Conservation (phyloP, 2,329 filamentous ascomycete species). For the Dothistroma pini region DNA sequence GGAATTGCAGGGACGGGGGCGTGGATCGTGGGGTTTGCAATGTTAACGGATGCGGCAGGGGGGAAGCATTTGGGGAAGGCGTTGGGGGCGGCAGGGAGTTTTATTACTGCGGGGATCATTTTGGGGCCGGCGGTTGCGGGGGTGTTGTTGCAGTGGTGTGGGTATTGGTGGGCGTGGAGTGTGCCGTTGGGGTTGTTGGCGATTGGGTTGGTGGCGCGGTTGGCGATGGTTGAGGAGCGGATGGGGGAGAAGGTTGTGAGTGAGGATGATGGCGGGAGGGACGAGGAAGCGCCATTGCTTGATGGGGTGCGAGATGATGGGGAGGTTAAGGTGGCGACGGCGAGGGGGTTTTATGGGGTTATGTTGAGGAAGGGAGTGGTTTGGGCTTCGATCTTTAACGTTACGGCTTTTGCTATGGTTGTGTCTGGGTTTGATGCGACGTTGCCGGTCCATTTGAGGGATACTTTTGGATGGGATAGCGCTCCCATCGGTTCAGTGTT, state of each 20-base stretch:
- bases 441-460: slow-evolving; percentile 17
- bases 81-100: slow-evolving; percentile 13
- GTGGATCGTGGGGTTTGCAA: slow-evolving; percentile 18
- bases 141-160: slow-evolving; percentile 14
- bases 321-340: background rate
- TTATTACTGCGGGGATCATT: slow-evolving; percentile 17
- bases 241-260: background rate
- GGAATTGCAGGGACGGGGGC: slow-evolving; percentile 15
- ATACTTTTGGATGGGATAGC: slow-evolving; percentile 17
- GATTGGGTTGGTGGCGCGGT: slow-evolving; percentile 16
- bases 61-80: slow-evolving; percentile 17
- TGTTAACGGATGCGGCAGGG: slow-evolving; percentile 16
- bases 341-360: slow-evolving; percentile 13
- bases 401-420: slow-evolving; percentile 14
- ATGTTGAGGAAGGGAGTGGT: slow-evolving; percentile 9
- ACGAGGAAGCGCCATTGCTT: slow-evolving; percentile 5
- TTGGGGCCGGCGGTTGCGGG: slow-evolving; percentile 15
- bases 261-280: background rate
- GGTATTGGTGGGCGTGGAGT: slow-evolving; percentile 22
- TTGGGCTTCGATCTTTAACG: slow-evolving; percentile 17
- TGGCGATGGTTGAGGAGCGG: slow-evolving; percentile 14
- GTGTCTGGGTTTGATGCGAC: slow-evolving; percentile 20
- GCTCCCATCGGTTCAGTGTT: slow-evolving; percentile 19
- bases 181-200: slow-evolving; percentile 16
- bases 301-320: background rate